A percentile compares a stretch with the other conserved stretches of the same genome.
Evolutionary conservation across 1,284 basidiomycete species (phyloP).

Genomic region (Ganoderma lucidum): DNA sequence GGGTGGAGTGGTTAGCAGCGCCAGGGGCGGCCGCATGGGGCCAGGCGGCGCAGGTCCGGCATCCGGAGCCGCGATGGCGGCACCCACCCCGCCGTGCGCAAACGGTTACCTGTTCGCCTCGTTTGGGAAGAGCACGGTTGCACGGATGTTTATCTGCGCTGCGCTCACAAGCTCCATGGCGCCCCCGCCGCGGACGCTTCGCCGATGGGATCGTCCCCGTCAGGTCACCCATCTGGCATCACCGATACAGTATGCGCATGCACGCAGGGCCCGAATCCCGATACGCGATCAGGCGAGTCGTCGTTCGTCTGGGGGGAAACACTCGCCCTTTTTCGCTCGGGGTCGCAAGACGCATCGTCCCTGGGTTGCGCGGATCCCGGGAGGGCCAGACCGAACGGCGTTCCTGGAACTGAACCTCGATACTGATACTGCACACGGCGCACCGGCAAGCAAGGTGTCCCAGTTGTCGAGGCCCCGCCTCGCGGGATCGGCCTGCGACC

Average conservation of each 20-base stretch:
- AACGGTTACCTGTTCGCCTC: neutral
- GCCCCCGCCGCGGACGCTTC: conserved; percentile 22
- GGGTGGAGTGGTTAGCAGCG: neutral
- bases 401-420: neutral
- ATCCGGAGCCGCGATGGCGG: conserved; percentile 1
- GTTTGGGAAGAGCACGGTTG: neutral
- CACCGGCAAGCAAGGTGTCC: neutral
- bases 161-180: conserved; percentile 13
- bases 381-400: conserved; percentile 1
- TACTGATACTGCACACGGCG: neutral
- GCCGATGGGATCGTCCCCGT: conserved; percentile 17
- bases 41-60: neutral
- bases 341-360: neutral
- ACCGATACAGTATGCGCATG: neutral
- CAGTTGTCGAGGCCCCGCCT: no score
- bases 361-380: neutral
- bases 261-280: no score
- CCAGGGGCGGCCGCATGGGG: neutral
- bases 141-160: conserved; percentile 5
- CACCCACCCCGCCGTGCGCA: neutral
- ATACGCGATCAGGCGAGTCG: neutral
- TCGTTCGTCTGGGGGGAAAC: neutral
- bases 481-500: no score
- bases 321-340: no score
- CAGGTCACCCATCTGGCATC: neutral